phyloP scores from a whole-genome alignment of 768 basidiomycete genomes.

The Rhizopogon rudus region DNA sequence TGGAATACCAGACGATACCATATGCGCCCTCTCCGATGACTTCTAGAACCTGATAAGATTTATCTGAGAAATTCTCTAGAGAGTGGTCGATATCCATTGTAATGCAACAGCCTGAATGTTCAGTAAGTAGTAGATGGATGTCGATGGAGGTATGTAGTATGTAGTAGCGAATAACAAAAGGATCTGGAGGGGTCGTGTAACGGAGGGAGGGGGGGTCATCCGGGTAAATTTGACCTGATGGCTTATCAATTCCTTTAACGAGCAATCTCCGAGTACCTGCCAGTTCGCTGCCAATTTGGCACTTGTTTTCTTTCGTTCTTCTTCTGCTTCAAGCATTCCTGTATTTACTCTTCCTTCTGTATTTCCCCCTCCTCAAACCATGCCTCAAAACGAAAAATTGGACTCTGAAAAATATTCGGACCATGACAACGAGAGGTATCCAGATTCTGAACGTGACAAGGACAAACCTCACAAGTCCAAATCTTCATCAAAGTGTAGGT shows the following conservation, averaged over 20 bases:
- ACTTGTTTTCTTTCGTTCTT: neutral
- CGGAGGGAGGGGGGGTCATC: neutral
- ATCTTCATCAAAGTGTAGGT: constrained; percentile 27
- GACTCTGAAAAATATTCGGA: constrained; percentile 12
- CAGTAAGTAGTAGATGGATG: neutral
- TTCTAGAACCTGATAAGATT: constrained; percentile 68
- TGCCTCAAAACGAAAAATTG: constrained; percentile 20
- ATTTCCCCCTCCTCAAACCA: constrained; percentile 2
- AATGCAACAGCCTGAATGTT: neutral
- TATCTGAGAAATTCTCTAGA: constrained; percentile 44
- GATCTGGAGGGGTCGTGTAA: neutral
- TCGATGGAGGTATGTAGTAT: no score
- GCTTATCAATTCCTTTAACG: constrained; percentile 2
- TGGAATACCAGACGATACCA: constrained; percentile 70
- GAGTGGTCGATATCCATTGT: constrained; percentile 22
- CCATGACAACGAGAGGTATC: constrained; percentile 17
- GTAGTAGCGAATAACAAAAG: neutral
- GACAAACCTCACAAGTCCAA: constrained; percentile 16
- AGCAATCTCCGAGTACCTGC: neutral
- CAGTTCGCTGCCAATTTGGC: neutral
- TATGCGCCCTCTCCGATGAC: constrained; percentile 95
- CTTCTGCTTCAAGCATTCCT: neutral
- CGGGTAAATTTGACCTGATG: neutral
- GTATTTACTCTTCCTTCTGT: neutral
- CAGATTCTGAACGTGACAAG: constrained; percentile 10